Percentiles rank a stretch among this genome's conserved stretches.
These are phyloP conservation scores for Penstemon barbatus DNA, from an alignment of 257 asterid species.

Conservation along the genomic window DNA sequence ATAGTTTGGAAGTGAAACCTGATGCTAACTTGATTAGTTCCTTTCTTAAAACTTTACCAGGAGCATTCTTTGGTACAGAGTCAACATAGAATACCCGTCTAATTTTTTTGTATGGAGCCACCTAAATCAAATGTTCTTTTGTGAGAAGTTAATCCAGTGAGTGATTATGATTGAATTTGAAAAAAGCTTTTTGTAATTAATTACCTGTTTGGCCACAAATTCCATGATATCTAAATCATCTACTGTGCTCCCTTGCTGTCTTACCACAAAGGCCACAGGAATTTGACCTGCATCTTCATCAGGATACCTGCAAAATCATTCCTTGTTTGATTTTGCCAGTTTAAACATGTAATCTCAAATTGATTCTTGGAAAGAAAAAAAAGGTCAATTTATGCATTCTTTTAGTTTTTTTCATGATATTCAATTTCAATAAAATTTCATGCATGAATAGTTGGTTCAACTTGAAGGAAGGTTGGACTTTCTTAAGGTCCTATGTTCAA, in stretches of 20 bases:
- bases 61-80: constrained; percentile 55
- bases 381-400: not conserved
- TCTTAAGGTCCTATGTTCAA: too few relatives aligned
- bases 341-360: not conserved
- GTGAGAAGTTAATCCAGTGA: constrained; percentile 14
- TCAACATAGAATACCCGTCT: constrained; percentile 44
- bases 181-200: not conserved
- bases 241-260: constrained; percentile 38
- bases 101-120: constrained; percentile 59
- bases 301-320: constrained; percentile 44
- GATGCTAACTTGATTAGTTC: constrained; percentile 46
- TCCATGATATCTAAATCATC: constrained; percentile 41
- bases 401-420: not conserved
- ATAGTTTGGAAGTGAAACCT: constrained; percentile 41
- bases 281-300: constrained; percentile 59
- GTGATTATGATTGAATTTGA: not conserved
- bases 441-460: too few relatives aligned
- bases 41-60: constrained; percentile 57
- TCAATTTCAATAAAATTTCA: not conserved
- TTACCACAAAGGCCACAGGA: constrained; percentile 59
- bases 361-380: too few relatives aligned
- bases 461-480: too few relatives aligned
- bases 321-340: not conserved
- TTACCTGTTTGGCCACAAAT: constrained; percentile 53
- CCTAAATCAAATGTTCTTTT: constrained; percentile 34